Percentiles rank a stretch among this genome's conserved stretches.
Evolutionary conservation across 768 basidiomycete genomes (phyloP).

Genomic region (Xerocomellus intermedius): DNA sequence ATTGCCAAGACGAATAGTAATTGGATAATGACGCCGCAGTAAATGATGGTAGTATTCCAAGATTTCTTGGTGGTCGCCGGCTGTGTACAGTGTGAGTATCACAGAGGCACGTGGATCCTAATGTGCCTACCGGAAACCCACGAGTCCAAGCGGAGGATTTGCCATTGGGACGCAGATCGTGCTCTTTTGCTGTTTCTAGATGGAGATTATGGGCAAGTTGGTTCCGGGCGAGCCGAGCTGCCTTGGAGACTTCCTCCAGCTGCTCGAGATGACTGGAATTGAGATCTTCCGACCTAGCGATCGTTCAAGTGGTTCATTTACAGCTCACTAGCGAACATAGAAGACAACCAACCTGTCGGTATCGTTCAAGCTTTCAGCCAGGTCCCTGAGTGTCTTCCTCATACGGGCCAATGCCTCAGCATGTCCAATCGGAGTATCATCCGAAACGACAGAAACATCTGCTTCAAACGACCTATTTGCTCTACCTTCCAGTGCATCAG

Average conservation of each 20-base stretch:
- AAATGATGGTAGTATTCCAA: constrained; percentile 33
- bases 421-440: constrained; percentile 32
- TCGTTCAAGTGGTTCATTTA: constrained; percentile 5
- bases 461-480: constrained; percentile 18
- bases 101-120: background rate
- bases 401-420: constrained; percentile 57
- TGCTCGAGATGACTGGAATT: constrained; percentile 48
- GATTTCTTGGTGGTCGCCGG: constrained; percentile 13
- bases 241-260: constrained; percentile 51
- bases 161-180: constrained; percentile 34
- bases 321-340: background rate
- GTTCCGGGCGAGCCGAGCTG: constrained; percentile 50
- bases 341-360: constrained; percentile 48
- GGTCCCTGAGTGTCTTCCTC: constrained; percentile 54
- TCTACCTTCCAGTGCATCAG: constrained; percentile 26
- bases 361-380: constrained; percentile 55
- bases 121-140: constrained; percentile 38
- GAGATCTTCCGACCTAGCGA: constrained; percentile 39
- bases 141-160: constrained; percentile 38
- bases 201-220: constrained; percentile 44
- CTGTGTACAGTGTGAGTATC: constrained; percentile 18
- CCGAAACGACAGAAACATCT: constrained; percentile 22
- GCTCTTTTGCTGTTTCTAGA: constrained; percentile 37
- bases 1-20: constrained; percentile 46
- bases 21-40: constrained; percentile 43